Conservation (phyloP, 352 stramenopile genomes). For the Globisporangium alternatum region DNA sequence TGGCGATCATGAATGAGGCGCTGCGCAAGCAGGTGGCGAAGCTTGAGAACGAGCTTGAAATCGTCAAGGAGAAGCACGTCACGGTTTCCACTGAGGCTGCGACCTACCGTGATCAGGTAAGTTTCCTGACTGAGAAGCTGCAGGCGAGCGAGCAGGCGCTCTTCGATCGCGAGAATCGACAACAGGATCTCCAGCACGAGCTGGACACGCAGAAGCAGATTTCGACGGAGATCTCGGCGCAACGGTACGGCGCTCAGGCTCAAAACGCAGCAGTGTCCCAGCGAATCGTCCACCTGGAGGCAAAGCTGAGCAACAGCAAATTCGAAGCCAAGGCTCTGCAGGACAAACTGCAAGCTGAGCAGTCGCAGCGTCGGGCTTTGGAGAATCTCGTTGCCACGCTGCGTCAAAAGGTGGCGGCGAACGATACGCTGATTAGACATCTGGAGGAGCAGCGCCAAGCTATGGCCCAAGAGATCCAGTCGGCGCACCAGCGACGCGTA, state of each 20-base stretch:
- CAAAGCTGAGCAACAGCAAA: conserved; percentile 67
- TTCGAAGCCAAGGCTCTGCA: conserved; percentile 64
- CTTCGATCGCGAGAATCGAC: conserved; percentile 25
- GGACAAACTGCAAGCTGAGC: conserved; percentile 53
- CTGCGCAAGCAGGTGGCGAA: conserved; percentile 58
- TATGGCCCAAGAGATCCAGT: conserved; percentile 73
- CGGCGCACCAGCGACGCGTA: conserved; percentile 45
- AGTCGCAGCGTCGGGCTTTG: conserved; percentile 50
- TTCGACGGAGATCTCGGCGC: conserved; percentile 74
- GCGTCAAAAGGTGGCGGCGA: conserved; percentile 61
- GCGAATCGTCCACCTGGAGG: conserved; percentile 73
- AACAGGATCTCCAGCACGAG: conserved; percentile 29
- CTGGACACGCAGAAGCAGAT: conserved; percentile 66
- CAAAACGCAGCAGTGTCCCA: conserved; percentile 73
- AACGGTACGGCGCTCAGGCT: conserved; percentile 69
- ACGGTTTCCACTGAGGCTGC: conserved; percentile 49
- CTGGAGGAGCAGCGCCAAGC: conserved; percentile 72
- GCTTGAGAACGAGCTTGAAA: conserved; percentile 55
- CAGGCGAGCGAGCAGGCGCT: conserved; percentile 45
- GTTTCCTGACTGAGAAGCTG: conserved; percentile 73
- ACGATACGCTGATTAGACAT: conserved; percentile 55
- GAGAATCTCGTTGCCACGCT: conserved; percentile 64
- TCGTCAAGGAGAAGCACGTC: conserved; percentile 49
- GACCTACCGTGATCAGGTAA: conserved; percentile 80
- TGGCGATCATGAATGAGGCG: conserved; percentile 58